Evolutionary conservation across 78 protist genomes (phyloP).

Genomic region (Bigelowiella natans): DNA sequence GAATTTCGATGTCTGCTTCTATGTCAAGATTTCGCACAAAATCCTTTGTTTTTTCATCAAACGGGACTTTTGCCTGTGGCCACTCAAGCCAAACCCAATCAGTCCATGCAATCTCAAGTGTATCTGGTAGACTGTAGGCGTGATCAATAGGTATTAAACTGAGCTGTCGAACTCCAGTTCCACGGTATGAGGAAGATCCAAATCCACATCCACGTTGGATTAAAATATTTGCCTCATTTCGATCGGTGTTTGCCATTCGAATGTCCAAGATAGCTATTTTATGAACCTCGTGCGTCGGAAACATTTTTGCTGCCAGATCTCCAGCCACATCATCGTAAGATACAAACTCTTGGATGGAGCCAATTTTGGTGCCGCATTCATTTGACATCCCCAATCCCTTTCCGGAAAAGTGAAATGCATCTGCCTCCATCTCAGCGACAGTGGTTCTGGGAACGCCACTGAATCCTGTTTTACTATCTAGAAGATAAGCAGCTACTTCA

Average conservation of each 20-base stretch:
- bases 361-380: not conserved
- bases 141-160: constrained; percentile 31
- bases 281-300: constrained; percentile 9
- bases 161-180: not conserved
- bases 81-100: constrained; percentile 29
- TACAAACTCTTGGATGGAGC: constrained; percentile 18
- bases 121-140: constrained; percentile 14
- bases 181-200: not conserved
- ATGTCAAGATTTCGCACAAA: not conserved
- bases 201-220: not conserved
- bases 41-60: not conserved
- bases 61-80: constrained; percentile 11
- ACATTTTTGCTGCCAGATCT: not conserved
- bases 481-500: constrained; percentile 22
- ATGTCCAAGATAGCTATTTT: constrained; percentile 29
- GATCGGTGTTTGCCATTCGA: constrained; percentile 25
- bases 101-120: not conserved
- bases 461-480: constrained; percentile 7
- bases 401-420: not conserved
- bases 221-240: constrained; percentile 25
- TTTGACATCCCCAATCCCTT: not conserved
- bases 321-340: not conserved
- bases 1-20: not conserved
- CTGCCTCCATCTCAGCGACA: not conserved
- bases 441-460: constrained; percentile 14